Percentiles rank a stretch among this genome's conserved stretches.
phyloP scores from a whole-genome alignment of 768 basidiomycete species.

The Bullera alba region DNA sequence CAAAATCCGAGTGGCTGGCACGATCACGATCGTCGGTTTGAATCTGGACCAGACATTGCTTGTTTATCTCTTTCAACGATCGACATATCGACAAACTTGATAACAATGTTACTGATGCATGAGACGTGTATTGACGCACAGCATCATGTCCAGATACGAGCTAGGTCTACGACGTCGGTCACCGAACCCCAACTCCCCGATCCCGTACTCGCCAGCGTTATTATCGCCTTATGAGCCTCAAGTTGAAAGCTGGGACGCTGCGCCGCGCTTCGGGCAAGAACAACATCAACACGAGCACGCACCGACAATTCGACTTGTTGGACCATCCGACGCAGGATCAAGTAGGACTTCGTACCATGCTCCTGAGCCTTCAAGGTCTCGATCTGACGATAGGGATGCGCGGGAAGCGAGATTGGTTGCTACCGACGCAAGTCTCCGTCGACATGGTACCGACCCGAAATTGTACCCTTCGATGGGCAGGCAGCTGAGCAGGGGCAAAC shows the following conservation, averaged over 20 bases:
- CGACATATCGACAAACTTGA: too few species aligned
- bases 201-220: conserved; percentile 13
- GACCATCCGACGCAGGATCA: not conserved
- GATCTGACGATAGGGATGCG: conserved; percentile 13
- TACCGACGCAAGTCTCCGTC: conserved; percentile 1
- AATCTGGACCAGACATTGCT: too few species aligned
- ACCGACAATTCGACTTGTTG: conserved; percentile 17
- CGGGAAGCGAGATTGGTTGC: not conserved
- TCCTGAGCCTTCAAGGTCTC: conserved; percentile 2
- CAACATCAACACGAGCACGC: not conserved
- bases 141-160: conserved; percentile 2
- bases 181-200: conserved; percentile 27
- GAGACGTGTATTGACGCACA: too few species aligned
- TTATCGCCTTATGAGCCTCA: conserved; percentile 20
- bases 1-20: too few species aligned
- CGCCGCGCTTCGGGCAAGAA: not conserved
- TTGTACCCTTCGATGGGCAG: not conserved
- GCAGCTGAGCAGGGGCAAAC: not conserved
- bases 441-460: conserved; percentile 22
- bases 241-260: conserved; percentile 3
- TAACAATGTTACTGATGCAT: too few species aligned
- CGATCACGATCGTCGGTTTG: too few species aligned
- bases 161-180: conserved; percentile 21
- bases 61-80: too few species aligned
- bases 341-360: not conserved